Percentiles rank a stretch among this genome's conserved stretches.
Conservation (phyloP, 805 yeast species). For the Candida golubevii region DNA sequence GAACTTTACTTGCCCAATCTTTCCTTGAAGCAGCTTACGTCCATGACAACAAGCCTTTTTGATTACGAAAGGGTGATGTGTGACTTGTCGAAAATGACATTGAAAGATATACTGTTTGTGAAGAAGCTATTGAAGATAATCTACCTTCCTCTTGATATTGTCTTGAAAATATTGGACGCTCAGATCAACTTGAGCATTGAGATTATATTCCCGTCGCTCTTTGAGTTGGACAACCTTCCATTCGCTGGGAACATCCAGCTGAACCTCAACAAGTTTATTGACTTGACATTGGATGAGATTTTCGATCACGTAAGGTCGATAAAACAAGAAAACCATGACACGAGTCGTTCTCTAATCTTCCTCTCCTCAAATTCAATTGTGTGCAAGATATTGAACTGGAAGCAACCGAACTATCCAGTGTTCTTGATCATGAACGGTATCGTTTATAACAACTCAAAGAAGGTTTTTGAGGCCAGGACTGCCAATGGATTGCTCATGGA, state of each 20-base stretch:
- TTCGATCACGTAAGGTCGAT: slow-evolving; percentile 68
- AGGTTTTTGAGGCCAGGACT: slow-evolving; percentile 36
- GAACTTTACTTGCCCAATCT: slow-evolving; percentile 60
- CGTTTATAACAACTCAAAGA: slow-evolving; percentile 24
- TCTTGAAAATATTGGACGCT: slow-evolving; percentile 53
- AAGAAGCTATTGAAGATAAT: slow-evolving; percentile 43
- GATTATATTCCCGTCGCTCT: slow-evolving; percentile 67
- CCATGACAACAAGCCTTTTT: slow-evolving; percentile 36
- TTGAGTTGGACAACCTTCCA: slow-evolving; percentile 36
- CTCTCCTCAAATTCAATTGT: slow-evolving; percentile 82
- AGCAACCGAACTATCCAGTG: slow-evolving; percentile 96
- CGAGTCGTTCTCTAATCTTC: slow-evolving; percentile 65
- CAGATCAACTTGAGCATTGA: slow-evolving; percentile 68
- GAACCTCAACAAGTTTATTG: slow-evolving; percentile 72
- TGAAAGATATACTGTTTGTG: slow-evolving; percentile 35
- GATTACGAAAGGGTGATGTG: slow-evolving; percentile 37
- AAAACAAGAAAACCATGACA: slow-evolving; percentile 17
- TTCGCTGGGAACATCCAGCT: slow-evolving; percentile 39
- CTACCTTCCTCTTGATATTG: slow-evolving; percentile 55
- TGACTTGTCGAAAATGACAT: slow-evolving; percentile 36
- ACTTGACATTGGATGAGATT: slow-evolving; percentile 61
- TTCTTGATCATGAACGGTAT: slow-evolving; percentile 78
- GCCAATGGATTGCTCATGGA: slow-evolving; percentile 39
- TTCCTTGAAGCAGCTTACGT: slow-evolving; percentile 41
- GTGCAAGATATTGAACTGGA: slow-evolving; percentile 96